Percentiles rank a stretch among this genome's conserved stretches.
Evolutionary conservation across 768 basidiomycete species (phyloP).

Genomic region (Termitomyces sp.): DNA sequence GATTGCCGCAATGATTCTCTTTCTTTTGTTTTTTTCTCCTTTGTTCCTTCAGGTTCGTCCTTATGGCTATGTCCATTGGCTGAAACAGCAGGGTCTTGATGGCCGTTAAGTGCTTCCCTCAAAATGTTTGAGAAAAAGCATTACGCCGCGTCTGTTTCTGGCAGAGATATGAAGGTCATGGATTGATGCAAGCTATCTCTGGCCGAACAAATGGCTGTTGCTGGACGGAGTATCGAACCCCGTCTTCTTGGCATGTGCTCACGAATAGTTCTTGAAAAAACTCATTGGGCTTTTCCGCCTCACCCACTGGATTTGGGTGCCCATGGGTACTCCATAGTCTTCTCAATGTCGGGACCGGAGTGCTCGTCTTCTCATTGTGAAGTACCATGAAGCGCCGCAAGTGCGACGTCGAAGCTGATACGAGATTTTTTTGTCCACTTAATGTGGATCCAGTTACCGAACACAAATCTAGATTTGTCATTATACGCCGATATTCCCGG

Average conservation of each 20-base stretch:
- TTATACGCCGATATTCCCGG: not conserved
- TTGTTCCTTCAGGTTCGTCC: not conserved
- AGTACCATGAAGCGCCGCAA: not conserved
- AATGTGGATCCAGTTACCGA: not conserved
- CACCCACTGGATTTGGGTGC: not conserved
- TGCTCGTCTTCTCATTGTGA: not conserved
- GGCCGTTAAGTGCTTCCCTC: not conserved
- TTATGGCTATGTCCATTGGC: not conserved
- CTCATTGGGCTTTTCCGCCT: no score
- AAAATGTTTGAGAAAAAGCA: not conserved
- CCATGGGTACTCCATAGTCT: not conserved
- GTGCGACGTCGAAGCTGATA: not conserved
- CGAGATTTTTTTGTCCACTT: not conserved
- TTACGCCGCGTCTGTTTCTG: not conserved
- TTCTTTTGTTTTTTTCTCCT: not conserved
- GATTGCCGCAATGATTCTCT: slow-evolving; percentile 2
- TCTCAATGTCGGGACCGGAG: not conserved
- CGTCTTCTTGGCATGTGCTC: not conserved
- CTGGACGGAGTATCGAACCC: not conserved
- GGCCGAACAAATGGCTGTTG: not conserved
- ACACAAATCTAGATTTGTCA: not conserved
- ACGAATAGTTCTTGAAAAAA: not conserved
- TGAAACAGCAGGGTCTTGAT: not conserved
- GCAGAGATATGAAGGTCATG: not conserved
- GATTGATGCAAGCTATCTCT: not conserved